These are phyloP conservation scores for Gossypium ekmanianum DNA, from an alignment of 345 rosid species.

Conservation along the genomic window DNA sequence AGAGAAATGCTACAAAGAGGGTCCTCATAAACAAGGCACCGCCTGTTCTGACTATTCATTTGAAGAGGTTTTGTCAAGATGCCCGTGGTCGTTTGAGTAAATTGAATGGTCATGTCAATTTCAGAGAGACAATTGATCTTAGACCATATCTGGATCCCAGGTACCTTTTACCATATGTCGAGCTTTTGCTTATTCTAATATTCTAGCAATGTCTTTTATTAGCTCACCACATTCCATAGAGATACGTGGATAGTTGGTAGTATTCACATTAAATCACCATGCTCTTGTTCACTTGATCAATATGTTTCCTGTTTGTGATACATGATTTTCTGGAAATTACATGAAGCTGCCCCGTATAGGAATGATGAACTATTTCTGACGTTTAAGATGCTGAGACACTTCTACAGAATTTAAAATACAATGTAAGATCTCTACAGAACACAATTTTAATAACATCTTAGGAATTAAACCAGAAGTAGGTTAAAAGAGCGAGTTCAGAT, in stretches of 20 bases:
- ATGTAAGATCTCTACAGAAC: not conserved
- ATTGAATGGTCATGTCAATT: constrained; percentile 84
- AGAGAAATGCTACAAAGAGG: constrained; percentile 90
- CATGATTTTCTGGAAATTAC: not conserved
- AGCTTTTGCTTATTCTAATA: not conserved
- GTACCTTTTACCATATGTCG: constrained; percentile 34
- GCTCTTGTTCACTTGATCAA: constrained; percentile 7
- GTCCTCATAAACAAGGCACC: constrained; percentile 76
- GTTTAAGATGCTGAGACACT: not conserved
- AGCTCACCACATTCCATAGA: not conserved
- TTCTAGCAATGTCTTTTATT: constrained; percentile 2
- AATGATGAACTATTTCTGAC: constrained; percentile 1
- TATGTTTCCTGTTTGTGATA: constrained; percentile 1
- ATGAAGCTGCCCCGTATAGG: not conserved
- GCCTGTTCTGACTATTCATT: constrained; percentile 75
- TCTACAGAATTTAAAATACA: not conserved
- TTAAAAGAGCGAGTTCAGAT: not conserved
- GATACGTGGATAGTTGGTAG: not conserved
- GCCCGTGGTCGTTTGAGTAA: constrained; percentile 87
- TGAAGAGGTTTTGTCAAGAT: constrained; percentile 95
- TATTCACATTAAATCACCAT: not conserved
- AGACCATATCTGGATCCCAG: constrained; percentile 74
- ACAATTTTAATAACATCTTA: not conserved
- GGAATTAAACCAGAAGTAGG: not conserved
- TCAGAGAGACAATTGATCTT: constrained; percentile 66